These are phyloP conservation scores for Hylodesmum podocarpum DNA, from an alignment of 306 rosid genomes.

Conservation along the genomic window DNA sequence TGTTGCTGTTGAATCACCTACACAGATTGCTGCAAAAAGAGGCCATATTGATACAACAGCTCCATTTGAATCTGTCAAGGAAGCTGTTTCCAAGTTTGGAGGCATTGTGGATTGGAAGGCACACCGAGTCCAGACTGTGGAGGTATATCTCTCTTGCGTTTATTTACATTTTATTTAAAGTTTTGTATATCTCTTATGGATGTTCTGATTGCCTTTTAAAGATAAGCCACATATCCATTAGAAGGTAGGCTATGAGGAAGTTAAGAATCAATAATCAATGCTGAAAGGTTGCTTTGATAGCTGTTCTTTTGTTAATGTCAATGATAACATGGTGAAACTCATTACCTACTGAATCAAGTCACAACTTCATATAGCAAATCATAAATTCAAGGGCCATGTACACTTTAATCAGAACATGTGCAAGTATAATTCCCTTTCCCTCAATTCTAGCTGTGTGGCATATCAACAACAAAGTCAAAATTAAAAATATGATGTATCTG, in stretches of 20 bases:
- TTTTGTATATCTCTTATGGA: slow-evolving; percentile 1
- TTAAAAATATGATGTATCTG: not conserved
- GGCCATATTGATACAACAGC: slow-evolving; percentile 81
- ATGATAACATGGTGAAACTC: not conserved
- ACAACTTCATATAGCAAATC: not conserved
- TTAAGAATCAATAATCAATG: not conserved
- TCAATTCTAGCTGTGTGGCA: not conserved
- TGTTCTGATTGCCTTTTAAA: not conserved
- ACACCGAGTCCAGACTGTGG: slow-evolving; percentile 75
- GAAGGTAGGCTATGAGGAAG: not conserved
- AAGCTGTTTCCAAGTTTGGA: slow-evolving; percentile 96
- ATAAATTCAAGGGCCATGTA: slow-evolving; percentile 1
- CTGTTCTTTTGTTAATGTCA: not conserved
- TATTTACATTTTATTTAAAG: not conserved
- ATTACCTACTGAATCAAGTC: not conserved
- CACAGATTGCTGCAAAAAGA: slow-evolving; percentile 46
- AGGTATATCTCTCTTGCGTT: slow-evolving; percentile 51
- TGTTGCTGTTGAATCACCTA: slow-evolving; percentile 38
- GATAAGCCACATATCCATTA: not conserved
- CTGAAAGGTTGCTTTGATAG: not conserved
- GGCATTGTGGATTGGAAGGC: slow-evolving; percentile 99
- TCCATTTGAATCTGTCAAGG: slow-evolving; percentile 95
- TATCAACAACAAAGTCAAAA: not conserved
- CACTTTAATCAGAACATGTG: not conserved
- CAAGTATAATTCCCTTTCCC: not conserved